Evolutionary conservation across 768 basidiomycete genomes (phyloP).

Genomic region (Dioszegia crocea): DNA sequence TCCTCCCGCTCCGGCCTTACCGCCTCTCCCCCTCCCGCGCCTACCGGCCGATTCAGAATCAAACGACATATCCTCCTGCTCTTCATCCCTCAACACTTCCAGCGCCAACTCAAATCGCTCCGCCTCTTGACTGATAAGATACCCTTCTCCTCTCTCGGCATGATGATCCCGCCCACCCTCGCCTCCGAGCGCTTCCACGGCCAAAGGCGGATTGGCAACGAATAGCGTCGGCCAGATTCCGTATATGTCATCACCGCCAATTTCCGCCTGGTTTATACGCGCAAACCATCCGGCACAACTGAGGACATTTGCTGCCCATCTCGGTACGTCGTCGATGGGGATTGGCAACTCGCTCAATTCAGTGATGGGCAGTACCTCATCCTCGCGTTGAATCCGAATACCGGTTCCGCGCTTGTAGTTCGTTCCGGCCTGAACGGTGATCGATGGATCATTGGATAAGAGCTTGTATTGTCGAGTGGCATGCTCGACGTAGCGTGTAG

Average conservation of each 20-base stretch:
- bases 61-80: constrained; percentile 21
- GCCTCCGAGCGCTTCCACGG: constrained; percentile 6
- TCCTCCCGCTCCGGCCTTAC: constrained; percentile 1
- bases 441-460: constrained; percentile 29
- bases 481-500: constrained; percentile 76
- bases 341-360: constrained; percentile 24
- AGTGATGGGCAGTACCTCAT: constrained; percentile 15
- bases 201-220: constrained; percentile 20
- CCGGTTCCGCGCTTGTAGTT: constrained; percentile 38
- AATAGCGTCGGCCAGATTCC: constrained; percentile 13
- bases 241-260: constrained; percentile 2
- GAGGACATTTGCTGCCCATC: constrained; percentile 18
- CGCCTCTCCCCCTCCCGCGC: constrained; percentile 16
- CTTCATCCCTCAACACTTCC: constrained; percentile 41
- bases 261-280: constrained; percentile 6
- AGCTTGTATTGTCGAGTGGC: constrained; percentile 30
- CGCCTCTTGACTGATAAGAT: constrained; percentile 35
- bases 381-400: constrained; percentile 31
- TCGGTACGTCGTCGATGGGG: constrained; percentile 22
- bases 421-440: constrained; percentile 23
- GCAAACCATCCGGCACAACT: constrained; percentile 21
- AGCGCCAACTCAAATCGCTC: constrained; percentile 33
- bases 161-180: constrained; percentile 10
- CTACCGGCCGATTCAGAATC: constrained; percentile 9
- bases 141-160: constrained; percentile 33